These are phyloP conservation scores for Cornus controversa DNA, from an alignment of 148 eudicot genomes.

Conservation along the genomic window DNA sequence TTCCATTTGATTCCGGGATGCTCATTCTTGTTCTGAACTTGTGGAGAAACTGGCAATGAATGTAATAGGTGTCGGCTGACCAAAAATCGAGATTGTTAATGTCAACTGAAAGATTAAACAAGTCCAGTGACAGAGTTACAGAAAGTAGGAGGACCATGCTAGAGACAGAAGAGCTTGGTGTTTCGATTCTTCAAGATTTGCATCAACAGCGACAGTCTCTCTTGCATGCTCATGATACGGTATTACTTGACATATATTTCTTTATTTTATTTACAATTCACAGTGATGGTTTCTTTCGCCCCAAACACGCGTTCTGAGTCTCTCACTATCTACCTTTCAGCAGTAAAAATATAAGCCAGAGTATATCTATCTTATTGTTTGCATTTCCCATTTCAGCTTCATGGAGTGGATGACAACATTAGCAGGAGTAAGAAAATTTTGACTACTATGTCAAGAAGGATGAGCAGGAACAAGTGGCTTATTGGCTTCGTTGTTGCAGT, in stretches of 20 bases:
- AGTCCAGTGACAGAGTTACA: constrained; percentile 52
- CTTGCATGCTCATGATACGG: constrained; percentile 51
- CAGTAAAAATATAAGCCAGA: no score
- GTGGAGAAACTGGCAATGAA: neutral
- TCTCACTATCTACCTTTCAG: no score
- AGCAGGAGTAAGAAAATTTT: constrained; percentile 53
- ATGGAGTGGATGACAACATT: constrained; percentile 54
- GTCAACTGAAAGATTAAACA: constrained; percentile 64
- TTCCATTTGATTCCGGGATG: constrained; percentile 3
- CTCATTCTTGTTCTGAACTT: neutral
- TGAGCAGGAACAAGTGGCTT: constrained; percentile 57
- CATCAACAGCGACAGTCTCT: constrained; percentile 60
- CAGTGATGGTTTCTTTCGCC: neutral
- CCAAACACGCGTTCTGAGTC: no score
- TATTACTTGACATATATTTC: constrained; percentile 5
- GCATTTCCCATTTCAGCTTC: constrained; percentile 33
- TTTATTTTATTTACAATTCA: neutral
- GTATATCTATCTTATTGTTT: neutral
- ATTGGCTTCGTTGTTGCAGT: constrained; percentile 43
- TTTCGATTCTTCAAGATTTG: constrained; percentile 55
- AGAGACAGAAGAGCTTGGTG: constrained; percentile 63
- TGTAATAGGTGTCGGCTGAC: constrained; percentile 55
- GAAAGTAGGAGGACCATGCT: constrained; percentile 62
- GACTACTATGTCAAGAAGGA: constrained; percentile 55
- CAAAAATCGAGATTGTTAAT: constrained; percentile 54